A percentile compares a stretch with the other conserved stretches of the same genome.
Evolutionary conservation across 345 rosid genomes (phyloP).

Genomic region (Hibiscus mutabilis): DNA sequence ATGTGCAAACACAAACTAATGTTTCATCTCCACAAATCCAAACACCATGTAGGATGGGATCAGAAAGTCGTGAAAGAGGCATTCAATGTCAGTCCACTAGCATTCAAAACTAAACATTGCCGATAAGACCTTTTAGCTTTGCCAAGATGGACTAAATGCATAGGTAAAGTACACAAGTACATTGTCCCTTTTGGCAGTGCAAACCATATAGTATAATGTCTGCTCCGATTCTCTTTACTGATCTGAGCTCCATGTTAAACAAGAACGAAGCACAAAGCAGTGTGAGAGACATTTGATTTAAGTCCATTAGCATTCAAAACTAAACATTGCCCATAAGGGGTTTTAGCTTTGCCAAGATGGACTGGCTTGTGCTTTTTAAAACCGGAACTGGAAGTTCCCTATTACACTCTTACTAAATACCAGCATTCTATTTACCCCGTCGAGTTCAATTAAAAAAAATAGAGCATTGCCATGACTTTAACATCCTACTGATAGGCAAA

Average conservation of each 20-base stretch:
- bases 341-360: conserved; percentile 27
- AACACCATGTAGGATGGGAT: conserved; percentile 2
- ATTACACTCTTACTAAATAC: not conserved
- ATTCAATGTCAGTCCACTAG: conserved; percentile 30
- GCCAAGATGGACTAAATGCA: conserved; percentile 18
- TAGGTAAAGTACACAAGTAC: not conserved
- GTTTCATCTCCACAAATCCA: conserved; percentile 26
- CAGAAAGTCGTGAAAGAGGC: conserved; percentile 13
- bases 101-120: conserved; percentile 43
- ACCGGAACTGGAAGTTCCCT: not conserved
- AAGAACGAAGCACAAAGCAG: conserved; percentile 10
- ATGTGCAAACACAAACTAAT: not conserved
- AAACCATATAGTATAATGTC: conserved; percentile 8
- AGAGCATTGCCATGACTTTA: no score
- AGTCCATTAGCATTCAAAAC: conserved; percentile 51
- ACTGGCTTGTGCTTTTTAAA: not conserved
- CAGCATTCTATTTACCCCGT: not conserved
- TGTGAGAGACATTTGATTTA: conserved; percentile 16
- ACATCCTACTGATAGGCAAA: not conserved
- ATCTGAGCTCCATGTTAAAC: conserved; percentile 15
- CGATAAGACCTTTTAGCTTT: conserved; percentile 24
- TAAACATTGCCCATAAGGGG: conserved; percentile 21
- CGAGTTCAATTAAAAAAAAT: not conserved
- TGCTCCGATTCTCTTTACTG: conserved; percentile 18
- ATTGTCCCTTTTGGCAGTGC: not conserved